Evolutionary conservation across 306 rosid species (phyloP), one percentile per base, ranked within the genome.

Genomic region (Inga oerstediana): DNA sequence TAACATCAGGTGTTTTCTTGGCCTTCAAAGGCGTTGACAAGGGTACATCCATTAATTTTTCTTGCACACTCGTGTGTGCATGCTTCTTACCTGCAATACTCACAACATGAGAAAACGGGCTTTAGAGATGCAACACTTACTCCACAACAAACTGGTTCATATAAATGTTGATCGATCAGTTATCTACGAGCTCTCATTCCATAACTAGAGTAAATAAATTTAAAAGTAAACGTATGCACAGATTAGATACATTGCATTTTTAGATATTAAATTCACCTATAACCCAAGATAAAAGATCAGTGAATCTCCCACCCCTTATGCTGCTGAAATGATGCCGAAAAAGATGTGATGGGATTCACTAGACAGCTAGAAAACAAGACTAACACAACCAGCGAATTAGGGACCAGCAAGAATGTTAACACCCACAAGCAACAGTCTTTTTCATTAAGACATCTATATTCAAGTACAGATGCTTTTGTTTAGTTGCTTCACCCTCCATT

Each of bases 11-110:
- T 65, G 78, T 86, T 74, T 86, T 87, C 61, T 80, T 77, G 77
- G 81, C 83, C 66, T 87, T 76, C 6, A 73, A 83, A 77, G 83
- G 82, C 64, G 85, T 32, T 44, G 83, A 81, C 67, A 65, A 66
- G 22, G 88, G 81, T 76, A 79, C 80, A 78, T 87, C 86, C 67
- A 73, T 80, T 16, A 85, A 72, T 32, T 74, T 87, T 91, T 88
- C 90, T 7, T 75, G 84, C 85, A 84, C 74, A 67, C 84, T 75
- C 82, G 85, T 87, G 78, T 83, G 76, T 56, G 15, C 88, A 39
- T 84, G 85, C 82, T 86, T 90, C 81, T 89, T 82, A 70, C 94
- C 98, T 93, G 88, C 39, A 87, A 77, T 4, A 58, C n/a, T 51
- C 81, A 56, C 61, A 54, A 62, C 19, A 16, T 35, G 35, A 32